phyloP scores from a whole-genome alignment of 805 yeast genomes.

The Cyberlindnera mrakii region DNA sequence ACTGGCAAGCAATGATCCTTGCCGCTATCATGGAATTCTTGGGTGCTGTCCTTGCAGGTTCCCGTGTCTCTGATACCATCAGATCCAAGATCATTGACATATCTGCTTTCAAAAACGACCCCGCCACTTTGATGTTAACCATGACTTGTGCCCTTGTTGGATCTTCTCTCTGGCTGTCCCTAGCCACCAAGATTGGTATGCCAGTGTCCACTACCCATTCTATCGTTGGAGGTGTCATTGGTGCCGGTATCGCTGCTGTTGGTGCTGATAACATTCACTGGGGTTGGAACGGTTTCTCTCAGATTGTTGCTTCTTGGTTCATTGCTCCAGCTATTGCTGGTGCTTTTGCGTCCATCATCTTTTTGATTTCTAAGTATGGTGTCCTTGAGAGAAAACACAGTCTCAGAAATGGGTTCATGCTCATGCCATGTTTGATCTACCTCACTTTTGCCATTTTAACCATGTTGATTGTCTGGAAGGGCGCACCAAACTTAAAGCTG shows the following conservation, averaged over 20 bases:
- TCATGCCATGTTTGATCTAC: constrained; percentile 58
- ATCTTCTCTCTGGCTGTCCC: constrained; percentile 60
- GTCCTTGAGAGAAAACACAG: constrained; percentile 57
- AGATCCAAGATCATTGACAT: constrained; percentile 57
- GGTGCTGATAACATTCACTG: constrained; percentile 56
- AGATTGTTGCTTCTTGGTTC: constrained; percentile 75
- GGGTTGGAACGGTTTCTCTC: constrained; percentile 74
- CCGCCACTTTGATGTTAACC: constrained; percentile 67
- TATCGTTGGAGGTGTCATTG: constrained; percentile 70
- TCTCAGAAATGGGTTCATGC: constrained; percentile 46
- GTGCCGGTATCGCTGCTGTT: constrained; percentile 68
- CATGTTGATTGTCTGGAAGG: constrained; percentile 77
- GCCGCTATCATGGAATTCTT: constrained; percentile 68
- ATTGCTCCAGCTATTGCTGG: constrained; percentile 74
- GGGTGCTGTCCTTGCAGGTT: constrained; percentile 71
- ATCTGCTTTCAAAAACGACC: constrained; percentile 41
- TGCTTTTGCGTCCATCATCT: constrained; percentile 49
- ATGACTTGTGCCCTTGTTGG: constrained; percentile 76
- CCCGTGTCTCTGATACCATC: constrained; percentile 69
- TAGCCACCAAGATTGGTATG: constrained; percentile 63
- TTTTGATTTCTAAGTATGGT: constrained; percentile 50
- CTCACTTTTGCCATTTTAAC: constrained; percentile 56
- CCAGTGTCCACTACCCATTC: constrained; percentile 84
- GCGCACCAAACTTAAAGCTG: constrained; percentile 63
- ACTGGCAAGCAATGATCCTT: constrained; percentile 71